Conservation (phyloP, 495 filamentous ascomycete species). For the Aspergillus olivimuriae region DNA sequence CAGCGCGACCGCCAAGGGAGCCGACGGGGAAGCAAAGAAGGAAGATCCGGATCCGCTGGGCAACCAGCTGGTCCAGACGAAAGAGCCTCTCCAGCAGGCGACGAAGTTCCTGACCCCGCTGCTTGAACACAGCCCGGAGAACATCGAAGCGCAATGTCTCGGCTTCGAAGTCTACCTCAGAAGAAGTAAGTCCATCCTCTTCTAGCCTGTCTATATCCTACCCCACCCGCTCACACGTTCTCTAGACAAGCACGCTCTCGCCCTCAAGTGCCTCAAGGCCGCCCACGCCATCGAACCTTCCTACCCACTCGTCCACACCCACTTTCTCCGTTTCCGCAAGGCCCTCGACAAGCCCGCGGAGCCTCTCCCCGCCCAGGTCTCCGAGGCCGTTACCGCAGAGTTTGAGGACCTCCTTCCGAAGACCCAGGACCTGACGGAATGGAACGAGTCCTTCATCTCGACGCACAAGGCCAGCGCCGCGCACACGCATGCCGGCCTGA, state of each 20-base stretch:
- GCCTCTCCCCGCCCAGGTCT: slow-evolving; percentile 52
- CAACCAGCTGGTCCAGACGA: slow-evolving; percentile 65
- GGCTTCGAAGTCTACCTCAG: slow-evolving; percentile 88
- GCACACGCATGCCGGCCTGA: slow-evolving; percentile 59
- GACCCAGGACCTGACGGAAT: slow-evolving; percentile 50
- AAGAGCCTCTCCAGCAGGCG: slow-evolving; percentile 76
- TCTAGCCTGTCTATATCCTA: not conserved
- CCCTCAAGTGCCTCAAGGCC: slow-evolving; percentile 76
- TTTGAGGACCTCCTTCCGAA: slow-evolving; percentile 56
- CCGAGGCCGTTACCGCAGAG: slow-evolving; percentile 58
- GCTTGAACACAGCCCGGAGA: slow-evolving; percentile 75
- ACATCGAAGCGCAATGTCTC: slow-evolving; percentile 71
- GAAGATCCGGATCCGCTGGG: slow-evolving; percentile 87
- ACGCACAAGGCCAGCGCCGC: slow-evolving; percentile 55
- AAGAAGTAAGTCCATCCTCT: slow-evolving; percentile 50
- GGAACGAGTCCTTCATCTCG: slow-evolving; percentile 60
- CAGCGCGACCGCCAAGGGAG: slow-evolving; percentile 45
- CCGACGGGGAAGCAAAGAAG: slow-evolving; percentile 57
- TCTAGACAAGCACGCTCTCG: slow-evolving; percentile 74
- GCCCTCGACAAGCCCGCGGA: slow-evolving; percentile 49
- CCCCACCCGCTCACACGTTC: slow-evolving; percentile 17
- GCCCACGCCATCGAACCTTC: slow-evolving; percentile 61
- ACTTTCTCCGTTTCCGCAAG: slow-evolving; percentile 62
- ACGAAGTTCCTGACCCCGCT: slow-evolving; percentile 80
- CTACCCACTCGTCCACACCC: slow-evolving; percentile 72